A percentile compares a stretch with the other conserved stretches of the same genome.
Evolutionary conservation across 805 yeast species (phyloP).

Genomic region (Teunomyces aglyptinius): DNA sequence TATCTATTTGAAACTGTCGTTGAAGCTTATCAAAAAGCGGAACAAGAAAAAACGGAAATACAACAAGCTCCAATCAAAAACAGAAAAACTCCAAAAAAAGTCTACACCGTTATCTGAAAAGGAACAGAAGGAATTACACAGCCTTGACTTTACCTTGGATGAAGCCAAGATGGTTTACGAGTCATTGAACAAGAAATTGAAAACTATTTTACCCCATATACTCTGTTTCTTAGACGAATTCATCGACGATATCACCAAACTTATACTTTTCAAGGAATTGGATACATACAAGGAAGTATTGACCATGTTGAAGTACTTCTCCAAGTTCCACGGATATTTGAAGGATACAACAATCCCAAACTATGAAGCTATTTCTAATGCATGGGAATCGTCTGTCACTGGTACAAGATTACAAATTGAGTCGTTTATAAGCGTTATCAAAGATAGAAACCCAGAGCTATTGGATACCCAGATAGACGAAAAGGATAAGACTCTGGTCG

Average conservation of each 20-base stretch:
- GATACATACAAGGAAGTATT: conserved; percentile 32
- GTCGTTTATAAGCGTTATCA: conserved; percentile 26
- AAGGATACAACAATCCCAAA: conserved; percentile 8
- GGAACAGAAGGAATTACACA: conserved; percentile 34
- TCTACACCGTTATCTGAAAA: conserved; percentile 33
- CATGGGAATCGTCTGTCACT: conserved; percentile 39
- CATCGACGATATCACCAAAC: conserved; percentile 39
- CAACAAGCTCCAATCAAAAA: conserved; percentile 34
- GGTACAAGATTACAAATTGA: conserved; percentile 39
- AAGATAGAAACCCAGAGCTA: conserved; percentile 35
- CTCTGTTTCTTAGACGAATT: conserved; percentile 49
- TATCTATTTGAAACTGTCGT: conserved; percentile 30
- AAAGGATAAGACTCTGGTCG: conserved; percentile 22
- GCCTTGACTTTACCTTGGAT: conserved; percentile 28
- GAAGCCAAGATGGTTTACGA: conserved; percentile 28
- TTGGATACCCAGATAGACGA: conserved; percentile 35
- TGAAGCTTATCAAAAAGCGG: conserved; percentile 44
- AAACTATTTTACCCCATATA: conserved; percentile 40
- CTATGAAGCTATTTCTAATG: conserved; percentile 33
- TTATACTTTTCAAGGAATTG: conserved; percentile 36
- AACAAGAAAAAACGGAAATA: conserved; percentile 39
- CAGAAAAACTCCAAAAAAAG: conserved; percentile 38
- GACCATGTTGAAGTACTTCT: conserved; percentile 18
- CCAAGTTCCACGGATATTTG: conserved; percentile 27
- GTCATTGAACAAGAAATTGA: conserved; percentile 29